Evolutionary conservation across 768 basidiomycete species (phyloP).

Genomic region (Rhodotorula paludigena): DNA sequence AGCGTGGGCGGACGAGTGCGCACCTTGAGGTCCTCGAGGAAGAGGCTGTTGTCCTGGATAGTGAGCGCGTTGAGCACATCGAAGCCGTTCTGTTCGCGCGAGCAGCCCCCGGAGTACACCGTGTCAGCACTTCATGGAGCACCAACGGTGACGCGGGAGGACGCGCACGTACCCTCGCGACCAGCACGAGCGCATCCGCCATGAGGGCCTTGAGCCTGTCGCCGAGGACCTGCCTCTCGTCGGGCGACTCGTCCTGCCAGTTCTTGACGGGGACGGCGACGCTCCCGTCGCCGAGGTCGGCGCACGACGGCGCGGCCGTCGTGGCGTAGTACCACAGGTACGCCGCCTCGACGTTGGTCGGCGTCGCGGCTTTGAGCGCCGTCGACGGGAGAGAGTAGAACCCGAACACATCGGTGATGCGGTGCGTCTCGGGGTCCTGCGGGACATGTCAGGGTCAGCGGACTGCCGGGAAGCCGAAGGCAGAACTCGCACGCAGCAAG

Average conservation of each 20-base stretch:
- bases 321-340: conserved; percentile 96
- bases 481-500: too few species aligned
- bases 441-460: background rate
- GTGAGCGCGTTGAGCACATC: conserved; percentile 96
- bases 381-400: conserved; percentile 96
- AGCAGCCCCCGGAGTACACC: background rate
- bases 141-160: conserved; percentile 44
- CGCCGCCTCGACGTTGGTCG: conserved; percentile 69
- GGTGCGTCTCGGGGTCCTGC: conserved; percentile 73
- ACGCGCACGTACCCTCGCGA: conserved; percentile 43
- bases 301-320: conserved; percentile 55
- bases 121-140: background rate
- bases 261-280: conserved; percentile 23
- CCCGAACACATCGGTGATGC: conserved; percentile 91
- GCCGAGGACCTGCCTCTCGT: conserved; percentile 62
- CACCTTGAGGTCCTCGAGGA: conserved; percentile 65
- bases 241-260: conserved; percentile 53
- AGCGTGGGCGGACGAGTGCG: conserved; percentile 8
- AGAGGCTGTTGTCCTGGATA: conserved; percentile 82
- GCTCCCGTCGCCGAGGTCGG: conserved; percentile 26
- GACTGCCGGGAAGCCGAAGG: too few species aligned
- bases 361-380: conserved; percentile 61
- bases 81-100: conserved; percentile 60
- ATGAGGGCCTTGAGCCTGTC: conserved; percentile 66
- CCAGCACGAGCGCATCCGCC: conserved; percentile 60